A percentile compares a stretch with the other conserved stretches of the same genome.
Conservation (phyloP, 1,139 yeast species). For the Candida sanyaensis region DNA sequence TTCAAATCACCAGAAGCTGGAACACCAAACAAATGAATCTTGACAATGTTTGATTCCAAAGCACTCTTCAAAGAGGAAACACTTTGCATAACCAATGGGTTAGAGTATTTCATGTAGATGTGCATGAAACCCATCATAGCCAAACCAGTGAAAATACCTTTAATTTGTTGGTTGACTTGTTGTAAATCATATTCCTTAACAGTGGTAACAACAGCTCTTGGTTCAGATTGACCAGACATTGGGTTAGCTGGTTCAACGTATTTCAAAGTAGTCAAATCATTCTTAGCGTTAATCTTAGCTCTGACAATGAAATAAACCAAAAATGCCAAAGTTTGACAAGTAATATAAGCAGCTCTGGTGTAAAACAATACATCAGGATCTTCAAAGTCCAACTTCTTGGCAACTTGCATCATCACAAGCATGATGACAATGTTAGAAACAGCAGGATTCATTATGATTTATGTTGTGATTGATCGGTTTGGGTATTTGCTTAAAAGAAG, state of each 20-base stretch:
- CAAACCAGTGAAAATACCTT: constrained; percentile 81
- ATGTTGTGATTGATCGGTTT: neutral
- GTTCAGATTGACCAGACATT: constrained; percentile 70
- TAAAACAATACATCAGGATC: constrained; percentile 74
- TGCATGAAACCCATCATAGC: constrained; percentile 99
- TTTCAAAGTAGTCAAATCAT: constrained; percentile 90
- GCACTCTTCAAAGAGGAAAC: constrained; percentile 89
- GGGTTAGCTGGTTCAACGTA: constrained; percentile 87
- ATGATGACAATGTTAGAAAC: constrained; percentile 82
- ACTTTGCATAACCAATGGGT: constrained; percentile 95
- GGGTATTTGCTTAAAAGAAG: neutral
- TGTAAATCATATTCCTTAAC: constrained; percentile 91
- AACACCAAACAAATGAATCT: constrained; percentile 83
- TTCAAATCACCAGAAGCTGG: constrained; percentile 89
- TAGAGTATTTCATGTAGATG: constrained; percentile 94
- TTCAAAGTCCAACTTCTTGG: constrained; percentile 88
- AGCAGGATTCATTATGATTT: constrained; percentile 72
- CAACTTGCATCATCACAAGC: constrained; percentile 97
- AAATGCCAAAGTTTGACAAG: constrained; percentile 68
- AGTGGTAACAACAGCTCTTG: constrained; percentile 82
- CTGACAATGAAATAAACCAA: constrained; percentile 68
- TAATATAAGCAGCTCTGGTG: constrained; percentile 72
- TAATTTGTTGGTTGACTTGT: constrained; percentile 78
- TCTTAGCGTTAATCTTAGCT: constrained; percentile 64
- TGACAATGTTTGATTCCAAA: constrained; percentile 86